Evolutionary conservation across 345 rosid genomes (phyloP).

Genomic region (Durio zibethinus): DNA sequence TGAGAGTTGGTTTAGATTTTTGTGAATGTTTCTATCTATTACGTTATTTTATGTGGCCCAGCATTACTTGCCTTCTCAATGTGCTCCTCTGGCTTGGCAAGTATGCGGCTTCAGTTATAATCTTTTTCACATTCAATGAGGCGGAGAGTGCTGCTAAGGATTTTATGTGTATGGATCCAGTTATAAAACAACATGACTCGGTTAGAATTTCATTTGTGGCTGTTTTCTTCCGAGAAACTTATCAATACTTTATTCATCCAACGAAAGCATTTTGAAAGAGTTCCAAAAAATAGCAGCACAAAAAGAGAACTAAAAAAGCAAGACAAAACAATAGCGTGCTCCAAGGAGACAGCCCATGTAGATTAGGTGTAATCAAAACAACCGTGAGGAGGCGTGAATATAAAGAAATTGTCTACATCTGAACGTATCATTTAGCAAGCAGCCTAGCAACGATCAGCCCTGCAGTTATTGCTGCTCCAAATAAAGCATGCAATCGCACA

Average conservation of each 20-base stretch:
- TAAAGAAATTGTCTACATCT: background rate
- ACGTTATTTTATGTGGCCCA: background rate
- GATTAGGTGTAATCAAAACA: background rate
- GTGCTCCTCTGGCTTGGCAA: background rate
- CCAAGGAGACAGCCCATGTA: background rate
- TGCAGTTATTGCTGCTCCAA: conserved; percentile 70
- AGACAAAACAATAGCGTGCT: too few species aligned
- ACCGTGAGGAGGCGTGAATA: background rate
- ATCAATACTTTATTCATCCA: too few species aligned
- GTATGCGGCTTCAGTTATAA: too few species aligned
- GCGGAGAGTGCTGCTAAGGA: too few species aligned
- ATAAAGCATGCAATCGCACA: conserved; percentile 70
- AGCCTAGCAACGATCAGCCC: conserved; percentile 57
- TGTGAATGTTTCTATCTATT: background rate
- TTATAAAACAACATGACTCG: too few species aligned
- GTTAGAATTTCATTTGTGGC: too few species aligned
- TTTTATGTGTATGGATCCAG: too few species aligned
- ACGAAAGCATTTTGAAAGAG: too few species aligned
- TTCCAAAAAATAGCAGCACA: too few species aligned
- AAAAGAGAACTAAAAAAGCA: too few species aligned
- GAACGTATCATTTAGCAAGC: conserved; percentile 17
- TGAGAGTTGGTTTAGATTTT: background rate
- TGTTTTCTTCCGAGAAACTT: too few species aligned
- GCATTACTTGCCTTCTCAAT: background rate
- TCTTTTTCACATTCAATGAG: too few species aligned